These are phyloP conservation scores for Dicorynia guianensis DNA, from an alignment of 306 rosid species.

Conservation along the genomic window DNA sequence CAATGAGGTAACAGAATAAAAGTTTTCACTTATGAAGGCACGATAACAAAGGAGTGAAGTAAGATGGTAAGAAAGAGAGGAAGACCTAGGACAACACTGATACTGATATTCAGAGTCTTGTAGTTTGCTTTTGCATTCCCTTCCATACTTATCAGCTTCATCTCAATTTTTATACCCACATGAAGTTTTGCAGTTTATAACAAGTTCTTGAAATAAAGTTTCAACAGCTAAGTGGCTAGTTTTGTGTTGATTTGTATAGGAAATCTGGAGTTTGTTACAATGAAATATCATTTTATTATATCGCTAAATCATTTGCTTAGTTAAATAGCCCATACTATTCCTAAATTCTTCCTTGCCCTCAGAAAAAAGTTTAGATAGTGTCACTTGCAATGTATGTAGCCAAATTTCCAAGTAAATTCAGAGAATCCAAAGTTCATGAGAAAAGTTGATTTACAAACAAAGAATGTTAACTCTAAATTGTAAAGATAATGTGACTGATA, in stretches of 20 bases:
- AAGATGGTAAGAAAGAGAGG: neutral
- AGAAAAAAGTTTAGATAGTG: neutral
- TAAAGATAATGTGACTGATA: neutral
- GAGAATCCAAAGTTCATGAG: neutral
- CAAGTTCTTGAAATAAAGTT: neutral
- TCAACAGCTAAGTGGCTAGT: neutral
- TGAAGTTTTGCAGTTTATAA: neutral
- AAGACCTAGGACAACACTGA: neutral
- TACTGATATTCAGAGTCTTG: neutral
- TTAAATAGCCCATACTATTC: neutral
- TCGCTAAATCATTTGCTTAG: too few relatives aligned
- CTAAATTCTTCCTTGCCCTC: neutral
- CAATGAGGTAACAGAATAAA: conserved; percentile 8
- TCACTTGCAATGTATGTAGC: neutral
- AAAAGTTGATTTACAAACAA: neutral
- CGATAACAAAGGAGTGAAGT: neutral
- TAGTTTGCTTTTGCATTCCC: neutral
- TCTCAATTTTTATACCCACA: neutral
- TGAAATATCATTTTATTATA: neutral
- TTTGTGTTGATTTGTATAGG: neutral
- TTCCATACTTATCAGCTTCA: neutral
- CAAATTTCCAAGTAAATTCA: neutral
- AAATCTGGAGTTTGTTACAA: neutral
- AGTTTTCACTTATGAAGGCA: neutral
- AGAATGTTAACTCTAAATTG: neutral